These are phyloP conservation scores for Drosera spatulata DNA, from an alignment of 179 eudicot genomes.

Conservation along the genomic window DNA sequence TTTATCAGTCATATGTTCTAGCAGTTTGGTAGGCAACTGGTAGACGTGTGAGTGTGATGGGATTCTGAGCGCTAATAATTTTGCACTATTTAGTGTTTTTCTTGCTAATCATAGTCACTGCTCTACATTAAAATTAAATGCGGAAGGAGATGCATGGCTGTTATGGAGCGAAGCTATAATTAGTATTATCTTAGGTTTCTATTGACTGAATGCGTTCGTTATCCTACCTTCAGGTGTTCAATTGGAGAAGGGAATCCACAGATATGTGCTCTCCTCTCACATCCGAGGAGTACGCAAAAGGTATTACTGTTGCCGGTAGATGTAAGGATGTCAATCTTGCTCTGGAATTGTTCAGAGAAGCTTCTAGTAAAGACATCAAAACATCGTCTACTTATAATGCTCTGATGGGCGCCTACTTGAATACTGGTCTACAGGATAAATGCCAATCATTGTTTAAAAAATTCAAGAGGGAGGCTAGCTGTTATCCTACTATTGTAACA, in stretches of 20 bases:
- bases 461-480: conserved; percentile 43
- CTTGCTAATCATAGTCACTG: no score
- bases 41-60: no score
- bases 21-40: no score
- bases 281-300: conserved; percentile 61
- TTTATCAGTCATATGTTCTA: no score
- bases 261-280: conserved; percentile 36
- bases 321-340: conserved; percentile 52
- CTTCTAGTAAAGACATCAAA: conserved; percentile 28
- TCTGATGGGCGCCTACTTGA: conserved; percentile 60
- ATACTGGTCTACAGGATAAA: conserved; percentile 32
- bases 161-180: no score
- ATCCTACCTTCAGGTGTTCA: conserved; percentile 37
- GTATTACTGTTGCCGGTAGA: conserved; percentile 58
- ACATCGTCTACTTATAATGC: conserved; percentile 52
- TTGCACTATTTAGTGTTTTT: no score
- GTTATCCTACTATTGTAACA: conserved; percentile 58
- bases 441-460: conserved; percentile 51
- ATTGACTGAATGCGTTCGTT: neutral
- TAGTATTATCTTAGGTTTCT: no score
- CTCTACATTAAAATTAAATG: no score
- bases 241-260: conserved; percentile 57
- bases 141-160: no score
- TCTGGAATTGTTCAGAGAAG: conserved; percentile 54
- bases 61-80: no score